Base-by-base conservation (phyloP, 805 yeast genomes). In the Zygosaccharomyces bailii region DNA sequence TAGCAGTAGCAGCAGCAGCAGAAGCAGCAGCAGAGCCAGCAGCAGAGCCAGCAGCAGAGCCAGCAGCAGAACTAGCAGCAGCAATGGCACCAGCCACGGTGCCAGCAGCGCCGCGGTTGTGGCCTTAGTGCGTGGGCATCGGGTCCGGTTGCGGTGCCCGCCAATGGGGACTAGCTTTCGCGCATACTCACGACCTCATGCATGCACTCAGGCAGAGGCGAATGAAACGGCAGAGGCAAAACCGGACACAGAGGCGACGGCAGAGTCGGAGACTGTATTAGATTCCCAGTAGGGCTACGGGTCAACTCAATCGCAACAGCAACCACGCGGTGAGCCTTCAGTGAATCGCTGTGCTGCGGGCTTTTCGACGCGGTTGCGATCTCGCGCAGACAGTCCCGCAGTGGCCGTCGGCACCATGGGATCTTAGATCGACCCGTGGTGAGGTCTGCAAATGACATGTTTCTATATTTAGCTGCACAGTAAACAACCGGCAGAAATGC, bases 171-270 rank as follows among this genome's bases (percentile, higher is more conserved):
- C 44, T n/a, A n/a, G n/a, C n/a, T n/a, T n/a, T n/a, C n/a, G n/a
- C n/a, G n/a, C n/a, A n/a, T n/a, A n/a, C n/a, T n/a, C n/a, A n/a
- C n/a, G n/a, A n/a, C n/a, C n/a, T n/a, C n/a, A 18, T 13, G 5
- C 20, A 19, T 24, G 16, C 8, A 33, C 13, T 4, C 33, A 18
- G 25, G 18, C n/a, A 11, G 29, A 21, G 29, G 39, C 31, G 41
- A 36, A 42, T 9, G 41, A 42, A 34, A 23, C 37, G 35, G 41
- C 35, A 13, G 27, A 35, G 41, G 45, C n/a, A n/a, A n/a, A n/a
- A 42, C 40, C 35, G 45, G 8, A 21, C 25, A 9, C 25, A 21
- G 25, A 21, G 9, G 25, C 25, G 8, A 9, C 9, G 25, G 25
- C 25, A 21, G 25, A 21, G 8, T 21, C 25, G 5, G 8, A 21